Conservation (phyloP, 768 basidiomycete species). For the Suillus spraguei region DNA sequence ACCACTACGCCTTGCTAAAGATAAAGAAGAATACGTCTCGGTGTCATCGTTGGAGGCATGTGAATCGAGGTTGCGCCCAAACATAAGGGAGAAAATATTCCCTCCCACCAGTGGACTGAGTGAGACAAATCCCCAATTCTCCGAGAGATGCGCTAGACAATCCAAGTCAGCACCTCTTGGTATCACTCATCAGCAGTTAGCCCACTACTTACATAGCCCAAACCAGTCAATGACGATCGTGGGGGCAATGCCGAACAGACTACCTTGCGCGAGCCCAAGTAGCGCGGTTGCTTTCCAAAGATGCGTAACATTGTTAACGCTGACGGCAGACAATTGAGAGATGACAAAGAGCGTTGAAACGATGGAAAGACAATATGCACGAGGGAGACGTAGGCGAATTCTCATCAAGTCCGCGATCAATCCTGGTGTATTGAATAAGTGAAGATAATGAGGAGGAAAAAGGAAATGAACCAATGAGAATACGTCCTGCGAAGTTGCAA, state of each 20-base stretch:
- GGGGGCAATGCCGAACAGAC: slow-evolving; percentile 71
- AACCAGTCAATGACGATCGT: slow-evolving; percentile 90
- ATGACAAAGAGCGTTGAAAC: slow-evolving; percentile 69
- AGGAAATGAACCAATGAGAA: slow-evolving; percentile 60
- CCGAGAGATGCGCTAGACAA: slow-evolving; percentile 64
- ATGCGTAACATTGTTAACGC: slow-evolving; percentile 54
- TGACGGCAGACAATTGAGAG: slow-evolving; percentile 65
- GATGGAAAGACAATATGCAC: slow-evolving; percentile 69
- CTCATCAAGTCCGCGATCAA: slow-evolving; percentile 67
- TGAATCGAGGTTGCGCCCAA: slow-evolving; percentile 79
- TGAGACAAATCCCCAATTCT: slow-evolving; percentile 85
- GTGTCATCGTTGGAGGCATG: slow-evolving; percentile 43
- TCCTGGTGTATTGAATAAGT: slow-evolving; percentile 40
- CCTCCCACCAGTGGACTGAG: slow-evolving; percentile 77
- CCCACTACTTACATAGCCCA: slow-evolving; percentile 66
- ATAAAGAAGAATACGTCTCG: background rate
- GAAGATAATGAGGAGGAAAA: background rate
- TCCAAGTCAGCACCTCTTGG: background rate
- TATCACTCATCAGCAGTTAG: background rate
- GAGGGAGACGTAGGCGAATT: slow-evolving; percentile 56
- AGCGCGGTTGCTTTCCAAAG: slow-evolving; percentile 58
- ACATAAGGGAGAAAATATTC: slow-evolving; percentile 83
- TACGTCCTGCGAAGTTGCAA: slow-evolving; percentile 79
- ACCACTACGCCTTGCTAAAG: slow-evolving; percentile 14
- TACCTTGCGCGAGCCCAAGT: slow-evolving; percentile 61